These are phyloP conservation scores for Oenanthe sinensis DNA, from an alignment of 129 eudicot genomes.

Conservation along the genomic window DNA sequence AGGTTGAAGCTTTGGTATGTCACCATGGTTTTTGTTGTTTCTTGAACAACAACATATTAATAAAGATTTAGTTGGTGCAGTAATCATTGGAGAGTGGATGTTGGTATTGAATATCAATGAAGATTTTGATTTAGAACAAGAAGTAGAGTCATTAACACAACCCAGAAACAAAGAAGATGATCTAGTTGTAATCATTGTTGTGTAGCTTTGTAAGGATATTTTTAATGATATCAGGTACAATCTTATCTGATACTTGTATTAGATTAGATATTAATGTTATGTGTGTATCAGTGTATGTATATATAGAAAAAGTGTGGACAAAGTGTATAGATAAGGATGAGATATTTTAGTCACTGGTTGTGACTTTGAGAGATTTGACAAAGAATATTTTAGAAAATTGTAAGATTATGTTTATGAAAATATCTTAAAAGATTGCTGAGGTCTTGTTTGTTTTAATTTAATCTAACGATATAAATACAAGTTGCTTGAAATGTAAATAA, in stretches of 20 bases:
- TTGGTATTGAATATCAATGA: background rate
- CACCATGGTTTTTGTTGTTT: constrained; percentile 4
- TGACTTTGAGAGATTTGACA: too few relatives aligned
- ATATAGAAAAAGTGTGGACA: background rate
- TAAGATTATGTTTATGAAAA: too few relatives aligned
- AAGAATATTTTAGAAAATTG: too few relatives aligned
- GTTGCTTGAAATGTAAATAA: too few relatives aligned
- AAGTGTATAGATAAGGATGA: background rate
- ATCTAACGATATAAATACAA: too few relatives aligned
- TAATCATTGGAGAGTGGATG: background rate
- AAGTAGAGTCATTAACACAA: background rate
- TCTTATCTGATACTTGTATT: background rate
- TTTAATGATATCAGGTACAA: background rate
- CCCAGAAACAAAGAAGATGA: background rate
- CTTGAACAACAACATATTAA: constrained; percentile 26
- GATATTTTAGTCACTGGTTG: background rate
- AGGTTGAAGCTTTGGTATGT: constrained; percentile 42
- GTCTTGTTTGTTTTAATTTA: too few relatives aligned
- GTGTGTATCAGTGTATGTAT: too few relatives aligned
- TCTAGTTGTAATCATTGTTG: background rate
- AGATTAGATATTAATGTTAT: too few relatives aligned
- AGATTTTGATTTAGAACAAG: background rate
- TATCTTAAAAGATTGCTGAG: too few relatives aligned
- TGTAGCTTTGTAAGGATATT: background rate
- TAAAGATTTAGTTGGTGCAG: background rate